Percentiles rank a stretch among this genome's conserved stretches.
These are phyloP conservation scores for Microbotryomycetes sp. DNA, from an alignment of 1,284 basidiomycete genomes.

Conservation along the genomic window DNA sequence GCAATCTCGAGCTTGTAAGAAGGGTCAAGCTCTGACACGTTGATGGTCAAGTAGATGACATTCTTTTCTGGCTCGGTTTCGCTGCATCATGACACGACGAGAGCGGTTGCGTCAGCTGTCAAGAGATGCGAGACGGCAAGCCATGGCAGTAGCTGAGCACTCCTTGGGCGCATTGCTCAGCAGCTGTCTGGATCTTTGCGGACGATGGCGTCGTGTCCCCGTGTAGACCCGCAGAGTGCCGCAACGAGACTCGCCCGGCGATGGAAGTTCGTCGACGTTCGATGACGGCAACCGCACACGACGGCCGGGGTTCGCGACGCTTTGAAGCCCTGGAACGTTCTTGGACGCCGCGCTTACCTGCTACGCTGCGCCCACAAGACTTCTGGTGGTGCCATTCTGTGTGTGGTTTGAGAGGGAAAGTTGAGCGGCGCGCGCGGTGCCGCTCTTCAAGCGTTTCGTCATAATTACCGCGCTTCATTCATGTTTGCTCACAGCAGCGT, in stretches of 20 bases:
- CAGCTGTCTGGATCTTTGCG: too few relatives aligned
- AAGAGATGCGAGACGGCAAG: not conserved
- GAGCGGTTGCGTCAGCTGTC: not conserved
- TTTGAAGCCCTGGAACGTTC: too few relatives aligned
- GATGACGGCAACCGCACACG: not conserved
- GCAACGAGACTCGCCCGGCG: too few relatives aligned
- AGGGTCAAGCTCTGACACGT: constrained; percentile 29
- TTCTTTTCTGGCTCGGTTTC: constrained; percentile 27
- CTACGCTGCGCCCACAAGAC: not conserved
- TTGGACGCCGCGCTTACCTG: too few relatives aligned
- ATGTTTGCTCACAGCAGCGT: too few relatives aligned
- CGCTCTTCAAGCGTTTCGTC: not conserved
- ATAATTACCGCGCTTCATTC: too few relatives aligned
- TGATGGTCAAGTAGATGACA: constrained; percentile 32
- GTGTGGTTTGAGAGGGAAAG: not conserved
- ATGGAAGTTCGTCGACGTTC: not conserved
- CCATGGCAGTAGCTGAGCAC: too few relatives aligned
- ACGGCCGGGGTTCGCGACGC: too few relatives aligned
- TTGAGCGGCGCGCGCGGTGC: not conserved
- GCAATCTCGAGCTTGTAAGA: constrained; percentile 19
- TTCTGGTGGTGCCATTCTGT: not conserved
- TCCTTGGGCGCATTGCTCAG: too few relatives aligned
- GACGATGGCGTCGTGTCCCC: too few relatives aligned
- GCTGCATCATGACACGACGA: not conserved
- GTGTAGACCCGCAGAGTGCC: too few relatives aligned